A percentile compares a stretch with the other conserved stretches of the same genome.
phyloP scores from a whole-genome alignment of 768 basidiomycete genomes.

The Leccinellum luteum region DNA sequence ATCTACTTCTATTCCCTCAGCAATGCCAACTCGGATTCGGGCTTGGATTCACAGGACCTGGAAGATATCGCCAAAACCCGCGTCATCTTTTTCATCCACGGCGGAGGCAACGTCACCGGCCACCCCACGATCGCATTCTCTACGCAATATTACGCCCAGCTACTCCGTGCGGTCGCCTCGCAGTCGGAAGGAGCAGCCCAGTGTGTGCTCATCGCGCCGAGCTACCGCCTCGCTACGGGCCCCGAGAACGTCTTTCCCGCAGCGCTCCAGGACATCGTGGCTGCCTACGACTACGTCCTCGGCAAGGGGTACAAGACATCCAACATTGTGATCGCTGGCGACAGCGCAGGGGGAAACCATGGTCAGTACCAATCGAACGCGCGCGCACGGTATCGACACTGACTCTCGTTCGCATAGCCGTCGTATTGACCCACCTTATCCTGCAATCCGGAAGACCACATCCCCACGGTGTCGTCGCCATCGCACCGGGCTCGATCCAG shows the following conservation, averaged over 20 bases:
- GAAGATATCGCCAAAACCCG: background rate
- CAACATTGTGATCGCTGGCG: slow-evolving; percentile 22
- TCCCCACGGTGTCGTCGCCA: slow-evolving; percentile 53
- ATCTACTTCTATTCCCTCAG: slow-evolving; percentile 18
- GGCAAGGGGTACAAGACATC: slow-evolving; percentile 17
- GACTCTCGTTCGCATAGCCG: slow-evolving; percentile 4
- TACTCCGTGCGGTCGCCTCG: slow-evolving; percentile 11
- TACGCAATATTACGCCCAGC: background rate
- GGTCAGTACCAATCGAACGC: slow-evolving; percentile 7
- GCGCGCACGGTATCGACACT: background rate
- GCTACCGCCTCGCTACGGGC: slow-evolving; percentile 24
- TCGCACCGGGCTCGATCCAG: slow-evolving; percentile 41
- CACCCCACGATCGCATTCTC: slow-evolving; percentile 12
- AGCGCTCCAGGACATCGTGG: slow-evolving; percentile 21
- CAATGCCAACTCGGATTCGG: background rate
- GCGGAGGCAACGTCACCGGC: slow-evolving; percentile 19
- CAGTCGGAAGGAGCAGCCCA: background rate
- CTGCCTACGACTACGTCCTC: slow-evolving; percentile 28
- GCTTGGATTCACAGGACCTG: background rate
- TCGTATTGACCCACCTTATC: slow-evolving; percentile 31
- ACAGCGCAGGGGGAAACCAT: slow-evolving; percentile 27
- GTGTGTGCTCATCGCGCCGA: slow-evolving; percentile 20
- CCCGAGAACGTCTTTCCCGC: slow-evolving; percentile 26
- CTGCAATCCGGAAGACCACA: slow-evolving; percentile 51
- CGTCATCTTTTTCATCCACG: slow-evolving; percentile 25